A percentile compares a stretch with the other conserved stretches of the same genome.
phyloP scores from a whole-genome alignment of 306 rosid species.

The Luffa acutangula region DNA sequence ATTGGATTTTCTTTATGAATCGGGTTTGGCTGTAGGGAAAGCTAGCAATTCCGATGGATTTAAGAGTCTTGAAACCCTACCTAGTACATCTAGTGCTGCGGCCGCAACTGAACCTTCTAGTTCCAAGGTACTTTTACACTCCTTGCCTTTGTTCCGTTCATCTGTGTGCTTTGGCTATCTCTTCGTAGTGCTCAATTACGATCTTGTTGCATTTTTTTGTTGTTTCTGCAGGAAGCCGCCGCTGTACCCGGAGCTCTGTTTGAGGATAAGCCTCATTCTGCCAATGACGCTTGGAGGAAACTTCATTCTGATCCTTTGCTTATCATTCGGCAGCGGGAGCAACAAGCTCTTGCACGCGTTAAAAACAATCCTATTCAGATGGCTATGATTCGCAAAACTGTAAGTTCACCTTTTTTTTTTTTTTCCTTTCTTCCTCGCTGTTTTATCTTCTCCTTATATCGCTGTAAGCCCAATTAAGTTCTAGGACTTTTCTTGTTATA shows the following conservation, averaged over 20 bases:
- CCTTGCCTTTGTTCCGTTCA: not conserved
- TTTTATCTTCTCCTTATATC: not conserved
- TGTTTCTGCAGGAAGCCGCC: conserved; percentile 30
- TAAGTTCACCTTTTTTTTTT: conserved; percentile 22
- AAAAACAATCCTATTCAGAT: conserved; percentile 88
- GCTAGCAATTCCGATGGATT: conserved; percentile 51
- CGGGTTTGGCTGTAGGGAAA: conserved; percentile 80
- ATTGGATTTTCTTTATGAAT: conserved; percentile 81
- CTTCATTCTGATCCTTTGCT: conserved; percentile 91
- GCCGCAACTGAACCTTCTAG: conserved; percentile 38
- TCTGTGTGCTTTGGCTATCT: not conserved
- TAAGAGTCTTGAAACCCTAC: conserved; percentile 58
- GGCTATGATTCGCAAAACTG: conserved; percentile 83
- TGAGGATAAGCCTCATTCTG: conserved; percentile 85
- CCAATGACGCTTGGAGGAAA: conserved; percentile 94
- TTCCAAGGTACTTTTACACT: conserved; percentile 24
- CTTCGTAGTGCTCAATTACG: not conserved
- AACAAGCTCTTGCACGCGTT: conserved; percentile 64
- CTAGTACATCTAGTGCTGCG: conserved; percentile 34
- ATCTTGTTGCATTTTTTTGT: not conserved
- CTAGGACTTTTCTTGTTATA: not conserved
- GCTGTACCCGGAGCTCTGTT: conserved; percentile 73
- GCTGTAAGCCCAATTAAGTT: not conserved
- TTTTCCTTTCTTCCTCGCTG: not conserved
- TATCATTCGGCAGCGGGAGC: conserved; percentile 92